Evolutionary conservation across 345 rosid species (phyloP).

Genomic region (Salix koriyanagi): DNA sequence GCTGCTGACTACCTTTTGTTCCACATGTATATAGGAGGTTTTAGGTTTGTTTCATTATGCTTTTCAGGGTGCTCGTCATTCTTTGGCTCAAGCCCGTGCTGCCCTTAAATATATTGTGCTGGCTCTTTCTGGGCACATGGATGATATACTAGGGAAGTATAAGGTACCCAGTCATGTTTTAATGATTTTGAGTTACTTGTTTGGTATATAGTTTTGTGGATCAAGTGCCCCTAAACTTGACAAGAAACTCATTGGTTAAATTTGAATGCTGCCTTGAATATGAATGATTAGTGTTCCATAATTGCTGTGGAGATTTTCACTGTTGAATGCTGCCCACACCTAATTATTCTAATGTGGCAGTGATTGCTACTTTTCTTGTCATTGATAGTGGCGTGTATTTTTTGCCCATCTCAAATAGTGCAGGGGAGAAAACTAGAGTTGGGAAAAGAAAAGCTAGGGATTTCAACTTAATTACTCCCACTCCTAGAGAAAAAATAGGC

Average conservation of each 20-base stretch:
- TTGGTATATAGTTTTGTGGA: not conserved
- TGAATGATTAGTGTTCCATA: not conserved
- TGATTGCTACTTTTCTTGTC: no score
- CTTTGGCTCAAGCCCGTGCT: constrained; percentile 56
- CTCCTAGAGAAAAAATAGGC: not conserved
- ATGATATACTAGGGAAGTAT: constrained; percentile 66
- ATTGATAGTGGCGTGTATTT: no score
- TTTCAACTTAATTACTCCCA: not conserved
- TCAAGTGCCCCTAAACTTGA: not conserved
- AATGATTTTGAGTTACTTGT: not conserved
- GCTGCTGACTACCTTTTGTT: no score
- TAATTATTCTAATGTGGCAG: not conserved
- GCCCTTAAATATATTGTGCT: constrained; percentile 70
- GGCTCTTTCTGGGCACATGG: constrained; percentile 80
- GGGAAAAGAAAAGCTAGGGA: no score
- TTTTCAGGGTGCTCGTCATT: constrained; percentile 49
- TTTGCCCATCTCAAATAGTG: no score
- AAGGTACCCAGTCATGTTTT: constrained; percentile 42
- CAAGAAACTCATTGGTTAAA: not conserved
- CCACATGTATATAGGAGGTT: constrained; percentile 1
- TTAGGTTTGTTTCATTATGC: constrained; percentile 12
- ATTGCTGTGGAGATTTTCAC: not conserved
- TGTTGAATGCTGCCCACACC: not conserved
- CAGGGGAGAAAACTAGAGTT: no score
- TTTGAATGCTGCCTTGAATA: not conserved